Conservation (phyloP, 2,329 filamentous ascomycete genomes). For the Arachnopeziza araneosa region DNA sequence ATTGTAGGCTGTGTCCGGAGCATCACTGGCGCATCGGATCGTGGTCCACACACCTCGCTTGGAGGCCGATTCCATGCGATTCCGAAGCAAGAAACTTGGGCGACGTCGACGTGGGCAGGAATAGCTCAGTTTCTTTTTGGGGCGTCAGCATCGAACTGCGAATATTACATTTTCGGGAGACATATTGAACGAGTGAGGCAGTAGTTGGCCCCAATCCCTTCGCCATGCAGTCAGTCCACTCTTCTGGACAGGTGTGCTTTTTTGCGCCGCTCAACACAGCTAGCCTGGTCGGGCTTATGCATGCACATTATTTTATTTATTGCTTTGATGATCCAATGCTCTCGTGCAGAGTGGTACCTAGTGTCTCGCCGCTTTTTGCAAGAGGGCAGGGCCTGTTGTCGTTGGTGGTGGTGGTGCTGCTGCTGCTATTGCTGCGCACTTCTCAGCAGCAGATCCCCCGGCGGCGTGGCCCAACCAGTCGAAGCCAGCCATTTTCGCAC, state of each 20-base stretch:
- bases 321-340: not conserved
- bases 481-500: not conserved
- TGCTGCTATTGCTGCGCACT: not conserved
- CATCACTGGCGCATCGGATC: too few species aligned
- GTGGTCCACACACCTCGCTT: too few species aligned
- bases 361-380: not conserved
- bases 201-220: not conserved
- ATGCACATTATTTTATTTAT: not conserved
- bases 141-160: not conserved
- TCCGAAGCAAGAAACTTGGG: too few species aligned
- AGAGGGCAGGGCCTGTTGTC: not conserved
- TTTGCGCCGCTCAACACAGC: not conserved
- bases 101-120: too few species aligned
- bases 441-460: not conserved
- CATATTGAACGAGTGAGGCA: not conserved
- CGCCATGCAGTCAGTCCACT: not conserved
- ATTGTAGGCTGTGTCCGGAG: too few species aligned
- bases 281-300: slow-evolving; percentile 24
- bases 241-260: not conserved
- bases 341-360: not conserved
- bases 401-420: not conserved
- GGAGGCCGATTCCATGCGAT: too few species aligned
- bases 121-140: not conserved
- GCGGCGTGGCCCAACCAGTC: not conserved
- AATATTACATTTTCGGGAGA: not conserved